These are phyloP conservation scores for Plasmodium vinckei DNA, from an alignment of 169 alveolate species.

Conservation along the genomic window DNA sequence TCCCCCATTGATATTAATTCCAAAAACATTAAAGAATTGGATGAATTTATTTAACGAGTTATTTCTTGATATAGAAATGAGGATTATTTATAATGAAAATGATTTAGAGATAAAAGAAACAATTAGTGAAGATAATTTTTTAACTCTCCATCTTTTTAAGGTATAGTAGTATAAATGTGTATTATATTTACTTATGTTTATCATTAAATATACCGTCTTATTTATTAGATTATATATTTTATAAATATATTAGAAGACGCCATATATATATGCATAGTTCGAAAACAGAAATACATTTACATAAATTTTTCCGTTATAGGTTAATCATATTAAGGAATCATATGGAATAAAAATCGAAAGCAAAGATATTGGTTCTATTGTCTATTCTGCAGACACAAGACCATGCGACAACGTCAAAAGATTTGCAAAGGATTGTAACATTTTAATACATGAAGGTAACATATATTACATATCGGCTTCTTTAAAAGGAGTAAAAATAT, in stretches of 20 bases:
- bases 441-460: constrained; percentile 92
- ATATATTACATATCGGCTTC: background rate
- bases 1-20: constrained; percentile 75
- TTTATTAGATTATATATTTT: background rate
- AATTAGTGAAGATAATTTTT: constrained; percentile 16
- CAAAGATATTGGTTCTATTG: constrained; percentile 82
- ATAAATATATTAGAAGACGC: background rate
- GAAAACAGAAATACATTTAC: background rate
- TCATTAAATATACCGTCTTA: too few relatives aligned
- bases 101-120: constrained; percentile 50
- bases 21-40: constrained; percentile 73
- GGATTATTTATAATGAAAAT: constrained; percentile 25
- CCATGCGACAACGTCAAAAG: constrained; percentile 89
- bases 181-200: background rate
- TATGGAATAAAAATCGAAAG: constrained; percentile 75
- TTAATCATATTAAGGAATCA: constrained; percentile 87
- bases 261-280: constrained; percentile 13
- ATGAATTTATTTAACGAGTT: constrained; percentile 37
- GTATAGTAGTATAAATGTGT: constrained; percentile 5
- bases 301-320: constrained; percentile 78
- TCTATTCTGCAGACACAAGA: constrained; percentile 94
- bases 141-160: constrained; percentile 43
- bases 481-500: background rate
- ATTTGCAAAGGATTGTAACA: constrained; percentile 86
- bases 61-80: constrained; percentile 46